Evolutionary conservation across 306 rosid species (phyloP).

Genomic region (Quercus ilex): DNA sequence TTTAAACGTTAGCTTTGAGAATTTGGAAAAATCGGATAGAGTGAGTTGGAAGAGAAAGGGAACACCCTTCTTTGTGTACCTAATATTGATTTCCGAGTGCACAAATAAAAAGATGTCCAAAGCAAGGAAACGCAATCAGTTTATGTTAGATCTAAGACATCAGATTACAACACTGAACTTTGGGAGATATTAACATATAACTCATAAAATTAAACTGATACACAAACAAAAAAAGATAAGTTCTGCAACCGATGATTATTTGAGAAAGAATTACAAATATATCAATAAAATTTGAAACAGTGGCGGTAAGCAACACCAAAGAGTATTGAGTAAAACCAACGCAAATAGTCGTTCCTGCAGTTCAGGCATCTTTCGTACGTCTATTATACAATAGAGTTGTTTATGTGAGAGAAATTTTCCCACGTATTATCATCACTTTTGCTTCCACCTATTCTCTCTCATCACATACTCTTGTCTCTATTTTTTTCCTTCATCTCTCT

Average conservation of each 20-base stretch:
- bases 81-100: background rate
- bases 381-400: slow-evolving; percentile 29
- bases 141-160: background rate
- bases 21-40: too few relatives aligned
- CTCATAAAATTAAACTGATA: background rate
- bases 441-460: too few relatives aligned
- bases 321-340: slow-evolving; percentile 32
- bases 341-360: slow-evolving; percentile 60
- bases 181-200: too few relatives aligned
- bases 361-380: slow-evolving; percentile 78
- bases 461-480: too few relatives aligned
- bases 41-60: background rate
- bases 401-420: too few relatives aligned
- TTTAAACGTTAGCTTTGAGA: too few relatives aligned
- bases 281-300: background rate
- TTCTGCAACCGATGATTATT: background rate
- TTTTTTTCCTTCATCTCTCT: too few relatives aligned
- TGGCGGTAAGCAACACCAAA: too few relatives aligned
- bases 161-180: too few relatives aligned
- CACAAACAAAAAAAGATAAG: background rate
- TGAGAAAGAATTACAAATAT: background rate
- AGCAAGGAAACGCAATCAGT: background rate
- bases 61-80: background rate
- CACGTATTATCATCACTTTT: too few relatives aligned
- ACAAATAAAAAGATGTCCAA: background rate